A percentile compares a stretch with the other conserved stretches of the same genome.
Evolutionary conservation across 2,329 filamentous ascomycete genomes (phyloP).

Genomic region (Botrytis fragariae): DNA sequence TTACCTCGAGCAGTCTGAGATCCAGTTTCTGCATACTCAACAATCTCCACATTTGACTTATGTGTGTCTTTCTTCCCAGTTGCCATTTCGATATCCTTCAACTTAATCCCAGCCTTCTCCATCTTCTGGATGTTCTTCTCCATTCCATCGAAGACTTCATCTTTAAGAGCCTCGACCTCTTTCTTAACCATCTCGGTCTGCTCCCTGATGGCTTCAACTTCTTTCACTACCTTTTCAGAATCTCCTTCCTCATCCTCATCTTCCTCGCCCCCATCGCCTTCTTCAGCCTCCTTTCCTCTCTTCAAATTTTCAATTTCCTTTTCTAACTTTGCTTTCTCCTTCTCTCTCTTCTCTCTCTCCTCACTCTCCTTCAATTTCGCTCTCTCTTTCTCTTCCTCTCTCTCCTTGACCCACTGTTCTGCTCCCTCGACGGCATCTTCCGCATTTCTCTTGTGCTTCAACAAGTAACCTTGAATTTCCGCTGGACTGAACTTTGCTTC

Average conservation of each 20-base stretch:
- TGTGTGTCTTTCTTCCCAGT: conserved; percentile 2
- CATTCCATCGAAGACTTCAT: not conserved
- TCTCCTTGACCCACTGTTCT: conserved; percentile 52
- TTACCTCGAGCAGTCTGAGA: not conserved
- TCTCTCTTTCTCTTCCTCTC: conserved; percentile 47
- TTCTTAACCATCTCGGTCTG: not conserved
- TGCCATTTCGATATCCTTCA: conserved; percentile 7
- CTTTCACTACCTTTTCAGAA: not conserved
- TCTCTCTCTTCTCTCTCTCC: conserved; percentile 30
- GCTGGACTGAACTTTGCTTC: conserved; percentile 55
- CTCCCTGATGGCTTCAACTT: not conserved
- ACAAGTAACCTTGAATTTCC: conserved; percentile 62
- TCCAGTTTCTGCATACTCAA: conserved; percentile 6
- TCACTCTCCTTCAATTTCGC: conserved; percentile 34
- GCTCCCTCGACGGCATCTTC: conserved; percentile 53
- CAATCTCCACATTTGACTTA: not conserved
- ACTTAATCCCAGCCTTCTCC: not conserved
- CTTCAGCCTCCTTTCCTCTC: conserved; percentile 18
- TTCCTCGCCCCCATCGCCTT: not conserved
- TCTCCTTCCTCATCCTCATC: not conserved
- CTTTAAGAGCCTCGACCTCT: not conserved
- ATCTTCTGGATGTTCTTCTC: not conserved
- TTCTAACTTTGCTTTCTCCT: conserved; percentile 27
- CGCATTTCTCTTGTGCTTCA: conserved; percentile 61
- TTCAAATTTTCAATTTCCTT: conserved; percentile 24